phyloP scores from a whole-genome alignment of 108 stramenopile species.

The Pseudonitzschia delicatissima region DNA sequence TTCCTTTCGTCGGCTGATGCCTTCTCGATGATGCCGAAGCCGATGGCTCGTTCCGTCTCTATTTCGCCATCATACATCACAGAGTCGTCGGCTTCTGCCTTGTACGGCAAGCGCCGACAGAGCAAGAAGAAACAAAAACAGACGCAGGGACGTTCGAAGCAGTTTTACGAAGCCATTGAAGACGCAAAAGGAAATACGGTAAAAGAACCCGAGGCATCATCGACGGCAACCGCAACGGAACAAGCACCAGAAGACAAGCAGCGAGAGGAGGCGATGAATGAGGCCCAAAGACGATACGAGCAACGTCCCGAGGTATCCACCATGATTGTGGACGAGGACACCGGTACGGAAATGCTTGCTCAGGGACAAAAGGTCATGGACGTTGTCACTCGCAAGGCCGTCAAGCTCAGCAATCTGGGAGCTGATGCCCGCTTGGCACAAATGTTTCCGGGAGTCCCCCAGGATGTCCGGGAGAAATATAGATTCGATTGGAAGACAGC shows the following conservation, averaged over 20 bases:
- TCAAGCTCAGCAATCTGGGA: constrained; percentile 59
- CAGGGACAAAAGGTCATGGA: constrained; percentile 85
- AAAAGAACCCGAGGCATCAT: background rate
- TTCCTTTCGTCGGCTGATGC: background rate
- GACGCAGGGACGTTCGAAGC: constrained; percentile 27
- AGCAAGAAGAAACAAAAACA: constrained; percentile 17
- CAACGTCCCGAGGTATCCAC: constrained; percentile 67
- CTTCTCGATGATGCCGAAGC: constrained; percentile 12
- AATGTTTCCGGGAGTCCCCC: constrained; percentile 82
- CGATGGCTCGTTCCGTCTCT: background rate
- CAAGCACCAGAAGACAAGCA: background rate
- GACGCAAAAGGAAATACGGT: constrained; percentile 15
- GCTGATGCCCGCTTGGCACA: constrained; percentile 80
- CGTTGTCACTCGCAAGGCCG: constrained; percentile 77
- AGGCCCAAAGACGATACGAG: constrained; percentile 42
- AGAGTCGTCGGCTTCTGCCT: background rate
- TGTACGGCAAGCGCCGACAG: constrained; percentile 8
- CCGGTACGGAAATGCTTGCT: constrained; percentile 68
- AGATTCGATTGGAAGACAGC: constrained; percentile 63
- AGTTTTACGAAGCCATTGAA: constrained; percentile 39
- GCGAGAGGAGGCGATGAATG: constrained; percentile 34
- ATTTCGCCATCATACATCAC: background rate
- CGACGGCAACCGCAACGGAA: constrained; percentile 9
- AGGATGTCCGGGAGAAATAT: constrained; percentile 51
- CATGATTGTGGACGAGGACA: constrained; percentile 76